Evolutionary conservation across 2,329 filamentous ascomycete genomes (phyloP).

Genomic region (Ophiostoma himal-ulmi): DNA sequence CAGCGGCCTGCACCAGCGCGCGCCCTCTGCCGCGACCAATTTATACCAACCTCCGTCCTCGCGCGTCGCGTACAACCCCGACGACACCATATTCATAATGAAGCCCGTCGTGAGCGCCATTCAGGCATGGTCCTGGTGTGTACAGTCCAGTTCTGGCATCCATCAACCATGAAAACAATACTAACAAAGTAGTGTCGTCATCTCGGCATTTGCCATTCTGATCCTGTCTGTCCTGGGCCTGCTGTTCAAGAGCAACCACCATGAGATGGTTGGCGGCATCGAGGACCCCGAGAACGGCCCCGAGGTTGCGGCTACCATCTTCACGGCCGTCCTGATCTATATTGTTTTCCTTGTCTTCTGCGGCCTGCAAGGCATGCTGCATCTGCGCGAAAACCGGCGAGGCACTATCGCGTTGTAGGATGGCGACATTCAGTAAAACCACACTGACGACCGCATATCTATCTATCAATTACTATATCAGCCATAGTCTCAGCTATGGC

Average conservation of each 20-base stretch:
- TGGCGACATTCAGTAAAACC: too few species aligned
- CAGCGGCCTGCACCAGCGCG: constrained; percentile 22
- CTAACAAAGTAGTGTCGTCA: constrained; percentile 57
- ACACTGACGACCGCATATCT: background rate
- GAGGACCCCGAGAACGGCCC: constrained; percentile 66
- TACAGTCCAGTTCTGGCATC: constrained; percentile 17
- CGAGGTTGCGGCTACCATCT: constrained; percentile 78
- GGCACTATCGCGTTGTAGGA: constrained; percentile 62
- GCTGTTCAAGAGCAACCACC: constrained; percentile 74
- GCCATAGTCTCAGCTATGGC: background rate
- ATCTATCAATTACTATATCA: background rate
- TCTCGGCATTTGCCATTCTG: constrained; percentile 60
- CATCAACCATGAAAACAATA: background rate
- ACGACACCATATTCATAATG: constrained; percentile 52
- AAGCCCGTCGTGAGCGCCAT: constrained; percentile 89
- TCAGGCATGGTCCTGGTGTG: constrained; percentile 93
- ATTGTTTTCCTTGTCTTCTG: constrained; percentile 85
- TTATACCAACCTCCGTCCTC: constrained; percentile 13
- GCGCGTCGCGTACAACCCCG: constrained; percentile 6
- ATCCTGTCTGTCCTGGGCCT: constrained; percentile 59
- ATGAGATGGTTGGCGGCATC: constrained; percentile 72
- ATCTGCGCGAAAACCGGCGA: constrained; percentile 73
- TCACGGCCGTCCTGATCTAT: constrained; percentile 83
- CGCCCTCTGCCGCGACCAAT: constrained; percentile 13
- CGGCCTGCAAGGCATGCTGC: constrained; percentile 78